Conservation (phyloP, 2,329 filamentous ascomycete species). For the Paraconiothyrium sp. region DNA sequence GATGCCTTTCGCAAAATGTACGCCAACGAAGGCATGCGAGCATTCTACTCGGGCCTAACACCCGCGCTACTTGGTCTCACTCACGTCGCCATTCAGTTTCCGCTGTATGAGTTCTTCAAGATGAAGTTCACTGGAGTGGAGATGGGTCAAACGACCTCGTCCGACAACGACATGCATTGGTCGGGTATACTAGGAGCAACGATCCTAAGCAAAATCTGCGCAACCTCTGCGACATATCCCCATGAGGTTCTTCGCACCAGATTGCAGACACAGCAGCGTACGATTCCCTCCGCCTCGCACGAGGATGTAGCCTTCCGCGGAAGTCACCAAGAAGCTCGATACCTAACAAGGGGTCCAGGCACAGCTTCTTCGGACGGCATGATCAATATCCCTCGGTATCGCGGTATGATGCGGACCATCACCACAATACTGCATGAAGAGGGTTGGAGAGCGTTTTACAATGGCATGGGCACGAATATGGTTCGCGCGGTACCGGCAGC, state of each 20-base stretch:
- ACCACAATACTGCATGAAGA: slow-evolving; percentile 88
- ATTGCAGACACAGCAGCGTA: slow-evolving; percentile 89
- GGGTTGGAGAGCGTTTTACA: slow-evolving; percentile 96
- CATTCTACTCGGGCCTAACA: slow-evolving; percentile 95
- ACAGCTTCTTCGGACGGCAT: slow-evolving; percentile 66
- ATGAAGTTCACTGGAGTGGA: slow-evolving; percentile 87
- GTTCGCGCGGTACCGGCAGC: slow-evolving; percentile 94
- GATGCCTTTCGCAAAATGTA: slow-evolving; percentile 98
- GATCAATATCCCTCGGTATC: slow-evolving; percentile 69
- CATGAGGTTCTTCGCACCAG: slow-evolving; percentile 96
- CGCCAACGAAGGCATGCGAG: slow-evolving; percentile 81
- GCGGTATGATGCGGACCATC: slow-evolving; percentile 82
- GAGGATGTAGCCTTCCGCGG: slow-evolving; percentile 62
- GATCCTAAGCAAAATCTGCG: slow-evolving; percentile 91
- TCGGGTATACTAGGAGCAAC: slow-evolving; percentile 86
- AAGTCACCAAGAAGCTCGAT: slow-evolving; percentile 39
- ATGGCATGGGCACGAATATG: slow-evolving; percentile 97
- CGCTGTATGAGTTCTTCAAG: slow-evolving; percentile 93
- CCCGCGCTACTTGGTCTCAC: slow-evolving; percentile 91
- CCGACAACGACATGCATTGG: slow-evolving; percentile 74
- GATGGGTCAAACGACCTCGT: slow-evolving; percentile 75
- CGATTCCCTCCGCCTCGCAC: slow-evolving; percentile 57
- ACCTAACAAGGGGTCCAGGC: slow-evolving; percentile 57
- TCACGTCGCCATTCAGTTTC: slow-evolving; percentile 97
- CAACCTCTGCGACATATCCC: slow-evolving; percentile 94